Evolutionary conservation across 257 asterid genomes (phyloP).

Genomic region (Solanum clarkiae): DNA sequence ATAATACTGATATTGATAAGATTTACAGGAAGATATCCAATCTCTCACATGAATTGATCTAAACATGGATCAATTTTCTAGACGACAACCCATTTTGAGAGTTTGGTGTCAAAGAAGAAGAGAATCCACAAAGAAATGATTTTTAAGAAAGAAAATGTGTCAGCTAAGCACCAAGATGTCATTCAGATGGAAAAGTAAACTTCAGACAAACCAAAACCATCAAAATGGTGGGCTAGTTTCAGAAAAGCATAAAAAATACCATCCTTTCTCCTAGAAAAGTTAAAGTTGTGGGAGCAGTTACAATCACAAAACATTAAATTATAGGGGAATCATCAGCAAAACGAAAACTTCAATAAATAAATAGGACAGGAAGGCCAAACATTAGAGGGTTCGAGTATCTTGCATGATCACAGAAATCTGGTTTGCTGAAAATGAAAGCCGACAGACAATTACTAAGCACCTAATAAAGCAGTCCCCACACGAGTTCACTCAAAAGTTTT

Average conservation of each 20-base stretch:
- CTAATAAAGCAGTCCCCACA: constrained; percentile 30
- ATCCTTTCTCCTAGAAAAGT: constrained; percentile 12
- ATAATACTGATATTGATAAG: neutral
- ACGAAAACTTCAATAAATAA: constrained; percentile 13
- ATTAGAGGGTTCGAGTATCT: constrained; percentile 39
- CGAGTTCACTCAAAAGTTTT: constrained; percentile 18
- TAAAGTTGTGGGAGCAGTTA: constrained; percentile 37
- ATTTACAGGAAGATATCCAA: neutral
- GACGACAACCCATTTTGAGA: neutral
- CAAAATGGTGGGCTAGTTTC: constrained; percentile 25
- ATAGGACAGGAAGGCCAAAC: constrained; percentile 11
- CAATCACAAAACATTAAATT: constrained; percentile 22
- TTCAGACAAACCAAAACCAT: neutral
- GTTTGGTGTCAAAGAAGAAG: neutral
- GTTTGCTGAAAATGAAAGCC: constrained; percentile 32
- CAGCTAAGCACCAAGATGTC: neutral
- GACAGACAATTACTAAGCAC: constrained; percentile 28
- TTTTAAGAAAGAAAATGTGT: neutral
- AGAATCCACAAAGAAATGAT: neutral
- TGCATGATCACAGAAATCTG: constrained; percentile 47
- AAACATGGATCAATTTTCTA: neutral
- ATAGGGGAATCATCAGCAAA: constrained; percentile 6
- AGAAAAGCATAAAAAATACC: constrained; percentile 17
- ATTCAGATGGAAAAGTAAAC: constrained; percentile 1
- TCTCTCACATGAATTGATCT: neutral